These are phyloP conservation scores for Mangifera indica DNA, from an alignment of 345 rosid species.

Conservation along the genomic window DNA sequence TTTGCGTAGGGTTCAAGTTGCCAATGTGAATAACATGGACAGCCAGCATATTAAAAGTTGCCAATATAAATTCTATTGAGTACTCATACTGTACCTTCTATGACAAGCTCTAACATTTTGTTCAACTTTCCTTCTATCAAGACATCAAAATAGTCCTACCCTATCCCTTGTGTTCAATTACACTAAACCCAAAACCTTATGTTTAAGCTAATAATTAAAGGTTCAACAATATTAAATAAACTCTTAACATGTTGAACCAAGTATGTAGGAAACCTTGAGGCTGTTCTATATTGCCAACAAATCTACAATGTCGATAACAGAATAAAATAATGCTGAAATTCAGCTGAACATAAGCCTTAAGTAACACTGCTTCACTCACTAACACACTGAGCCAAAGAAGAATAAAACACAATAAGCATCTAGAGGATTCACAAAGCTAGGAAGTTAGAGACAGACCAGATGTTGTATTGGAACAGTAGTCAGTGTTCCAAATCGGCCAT, in stretches of 20 bases:
- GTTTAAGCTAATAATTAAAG: background rate
- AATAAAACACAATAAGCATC: background rate
- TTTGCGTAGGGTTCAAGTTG: background rate
- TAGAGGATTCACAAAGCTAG: background rate
- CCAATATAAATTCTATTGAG: no score
- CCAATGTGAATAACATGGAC: background rate
- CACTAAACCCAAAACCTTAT: background rate
- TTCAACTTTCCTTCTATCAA: background rate
- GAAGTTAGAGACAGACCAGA: conserved; percentile 57
- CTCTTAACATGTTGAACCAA: background rate
- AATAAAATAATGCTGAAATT: background rate
- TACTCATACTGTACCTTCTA: background rate
- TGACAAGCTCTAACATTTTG: background rate
- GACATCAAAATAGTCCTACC: background rate
- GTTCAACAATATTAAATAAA: no score
- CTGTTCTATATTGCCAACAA: conserved; percentile 8
- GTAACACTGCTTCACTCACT: conserved; percentile 4
- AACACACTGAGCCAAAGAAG: conserved; percentile 16
- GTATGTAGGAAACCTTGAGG: background rate
- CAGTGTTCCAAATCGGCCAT: conserved; percentile 97
- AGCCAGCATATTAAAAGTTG: background rate
- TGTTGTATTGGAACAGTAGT: conserved; percentile 96
- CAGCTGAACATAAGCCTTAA: background rate
- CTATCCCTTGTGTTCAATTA: background rate
- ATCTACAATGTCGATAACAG: background rate